Percentiles rank a stretch among this genome's conserved stretches.
Evolutionary conservation across 2,329 filamentous ascomycete species (phyloP).

Genomic region (Stemphylium beticola): DNA sequence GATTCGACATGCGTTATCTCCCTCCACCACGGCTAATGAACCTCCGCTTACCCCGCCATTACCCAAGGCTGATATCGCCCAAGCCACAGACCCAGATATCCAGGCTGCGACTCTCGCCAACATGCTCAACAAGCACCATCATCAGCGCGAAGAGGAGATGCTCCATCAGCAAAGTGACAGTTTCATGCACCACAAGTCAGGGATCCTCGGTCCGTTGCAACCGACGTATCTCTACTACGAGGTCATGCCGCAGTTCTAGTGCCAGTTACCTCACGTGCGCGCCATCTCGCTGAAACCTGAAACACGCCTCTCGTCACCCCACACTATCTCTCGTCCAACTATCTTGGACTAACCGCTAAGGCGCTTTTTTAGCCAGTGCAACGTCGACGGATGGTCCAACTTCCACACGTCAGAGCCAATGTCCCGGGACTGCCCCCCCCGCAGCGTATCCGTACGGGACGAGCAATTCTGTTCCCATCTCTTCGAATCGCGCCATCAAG

Average conservation of each 20-base stretch:
- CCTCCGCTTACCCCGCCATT: conserved; percentile 8
- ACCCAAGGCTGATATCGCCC: neutral
- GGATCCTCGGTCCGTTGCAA: neutral
- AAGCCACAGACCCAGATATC: neutral
- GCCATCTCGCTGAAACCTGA: conserved; percentile 1
- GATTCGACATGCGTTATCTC: neutral
- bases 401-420: neutral
- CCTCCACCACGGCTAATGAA: neutral
- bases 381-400: neutral
- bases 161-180: neutral
- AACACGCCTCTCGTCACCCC: conserved; percentile 2
- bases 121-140: neutral
- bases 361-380: neutral
- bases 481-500: neutral
- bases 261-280: conserved; percentile 1
- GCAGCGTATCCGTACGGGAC: neutral
- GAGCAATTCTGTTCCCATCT: neutral
- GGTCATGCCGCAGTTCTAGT: neutral
- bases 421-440: neutral
- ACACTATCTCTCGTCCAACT: conserved; percentile 1
- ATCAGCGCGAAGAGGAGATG: neutral
- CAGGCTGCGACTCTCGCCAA: neutral
- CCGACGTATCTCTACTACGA: neutral
- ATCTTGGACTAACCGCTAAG: neutral
- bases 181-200: neutral